Evolutionary conservation across 2,329 filamentous ascomycete species (phyloP).

Genomic region (Delphinella strobiligena): DNA sequence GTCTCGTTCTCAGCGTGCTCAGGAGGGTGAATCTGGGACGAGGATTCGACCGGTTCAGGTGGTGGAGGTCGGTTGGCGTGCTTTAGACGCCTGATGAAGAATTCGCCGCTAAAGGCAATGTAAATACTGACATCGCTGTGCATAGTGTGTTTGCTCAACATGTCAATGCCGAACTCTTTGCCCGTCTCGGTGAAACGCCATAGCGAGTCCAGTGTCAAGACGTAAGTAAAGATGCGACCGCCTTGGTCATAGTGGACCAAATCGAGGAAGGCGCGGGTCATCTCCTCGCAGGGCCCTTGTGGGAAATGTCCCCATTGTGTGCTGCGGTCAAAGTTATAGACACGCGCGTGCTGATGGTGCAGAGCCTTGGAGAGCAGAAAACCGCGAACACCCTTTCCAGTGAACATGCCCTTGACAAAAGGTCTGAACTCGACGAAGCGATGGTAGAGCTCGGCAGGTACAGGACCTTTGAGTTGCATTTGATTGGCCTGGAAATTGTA

Average conservation of each 20-base stretch:
- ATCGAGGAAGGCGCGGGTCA: conserved; percentile 70
- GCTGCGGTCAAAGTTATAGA: conserved; percentile 75
- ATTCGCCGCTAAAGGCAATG: conserved; percentile 85
- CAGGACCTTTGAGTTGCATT: conserved; percentile 74
- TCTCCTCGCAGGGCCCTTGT: conserved; percentile 49
- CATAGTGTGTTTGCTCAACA: conserved; percentile 93
- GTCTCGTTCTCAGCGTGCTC: conserved; percentile 13
- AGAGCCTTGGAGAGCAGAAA: conserved; percentile 71
- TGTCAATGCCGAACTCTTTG: conserved; percentile 87
- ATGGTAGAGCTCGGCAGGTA: conserved; percentile 72
- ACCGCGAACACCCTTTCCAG: conserved; percentile 62
- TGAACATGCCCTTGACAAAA: conserved; percentile 83
- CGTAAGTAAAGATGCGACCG: conserved; percentile 80
- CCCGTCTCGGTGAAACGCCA: conserved; percentile 91
- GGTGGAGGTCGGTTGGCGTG: conserved; percentile 28
- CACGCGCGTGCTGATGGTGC: conserved; percentile 76
- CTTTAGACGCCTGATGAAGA: conserved; percentile 66
- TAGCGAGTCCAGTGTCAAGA: conserved; percentile 75
- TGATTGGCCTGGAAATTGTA: conserved; percentile 83
- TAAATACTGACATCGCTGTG: conserved; percentile 87
- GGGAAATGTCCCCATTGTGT: conserved; percentile 61
- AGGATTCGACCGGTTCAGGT: conserved; percentile 34
- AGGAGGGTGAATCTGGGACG: conserved; percentile 30
- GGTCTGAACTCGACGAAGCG: conserved; percentile 88
- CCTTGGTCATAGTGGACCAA: conserved; percentile 80